These are phyloP conservation scores for Rhizopogon rudus DNA, from an alignment of 768 basidiomycete species.

Conservation along the genomic window DNA sequence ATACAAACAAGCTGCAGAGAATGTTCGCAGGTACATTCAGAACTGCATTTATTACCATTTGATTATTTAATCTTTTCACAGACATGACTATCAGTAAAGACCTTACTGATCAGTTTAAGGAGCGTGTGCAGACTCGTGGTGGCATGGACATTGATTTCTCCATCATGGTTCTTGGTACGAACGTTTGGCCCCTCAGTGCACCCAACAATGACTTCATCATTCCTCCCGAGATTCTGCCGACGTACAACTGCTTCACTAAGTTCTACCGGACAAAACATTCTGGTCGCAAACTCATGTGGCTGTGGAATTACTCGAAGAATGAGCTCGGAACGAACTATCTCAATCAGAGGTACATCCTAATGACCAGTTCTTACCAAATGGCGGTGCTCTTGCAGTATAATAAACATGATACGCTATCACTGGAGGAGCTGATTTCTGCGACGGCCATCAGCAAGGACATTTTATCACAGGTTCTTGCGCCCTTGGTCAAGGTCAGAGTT, in stretches of 20 bases:
- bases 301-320: slow-evolving; percentile 98
- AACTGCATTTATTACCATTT: background rate
- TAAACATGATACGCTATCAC: slow-evolving; percentile 77
- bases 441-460: slow-evolving; percentile 81
- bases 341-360: slow-evolving; percentile 92
- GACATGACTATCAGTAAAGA: slow-evolving; percentile 97
- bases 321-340: slow-evolving; percentile 92
- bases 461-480: slow-evolving; percentile 54
- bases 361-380: slow-evolving; percentile 94
- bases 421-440: slow-evolving; percentile 73
- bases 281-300: slow-evolving; percentile 93
- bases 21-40: slow-evolving; percentile 82
- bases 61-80: slow-evolving; percentile 32
- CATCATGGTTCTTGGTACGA: slow-evolving; percentile 91
- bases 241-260: slow-evolving; percentile 86
- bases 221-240: slow-evolving; percentile 80
- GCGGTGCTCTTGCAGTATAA: slow-evolving; percentile 95
- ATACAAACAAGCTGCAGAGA: slow-evolving; percentile 90
- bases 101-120: slow-evolving; percentile 91
- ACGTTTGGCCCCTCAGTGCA: slow-evolving; percentile 91
- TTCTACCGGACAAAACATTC: slow-evolving; percentile 95
- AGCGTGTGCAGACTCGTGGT: slow-evolving; percentile 83
- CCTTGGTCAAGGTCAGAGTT: slow-evolving; percentile 86
- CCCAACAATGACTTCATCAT: slow-evolving; percentile 85
- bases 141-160: slow-evolving; percentile 89